Evolutionary conservation across 2,329 filamentous ascomycete species (phyloP).

Genomic region (Aureobasidium sp.): DNA sequence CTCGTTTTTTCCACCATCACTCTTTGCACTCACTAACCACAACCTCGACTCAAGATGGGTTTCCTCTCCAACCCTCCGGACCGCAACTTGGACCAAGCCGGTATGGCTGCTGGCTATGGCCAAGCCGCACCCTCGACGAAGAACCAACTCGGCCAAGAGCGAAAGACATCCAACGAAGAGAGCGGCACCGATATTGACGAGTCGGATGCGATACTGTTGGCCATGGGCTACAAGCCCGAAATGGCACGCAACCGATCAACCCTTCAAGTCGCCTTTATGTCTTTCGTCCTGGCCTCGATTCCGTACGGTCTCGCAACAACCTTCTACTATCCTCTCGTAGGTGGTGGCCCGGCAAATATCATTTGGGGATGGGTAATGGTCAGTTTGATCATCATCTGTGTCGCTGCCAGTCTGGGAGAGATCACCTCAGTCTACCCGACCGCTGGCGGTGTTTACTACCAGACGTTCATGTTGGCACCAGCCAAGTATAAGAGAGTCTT

Average conservation of each 20-base stretch:
- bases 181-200: slow-evolving; percentile 22
- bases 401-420: slow-evolving; percentile 62
- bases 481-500: slow-evolving; percentile 51
- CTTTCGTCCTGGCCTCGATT: slow-evolving; percentile 65
- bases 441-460: slow-evolving; percentile 63
- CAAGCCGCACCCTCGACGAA: neutral
- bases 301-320: slow-evolving; percentile 66
- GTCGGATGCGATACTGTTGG: slow-evolving; percentile 54
- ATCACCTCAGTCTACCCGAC: slow-evolving; percentile 60
- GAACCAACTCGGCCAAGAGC: neutral
- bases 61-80: slow-evolving; percentile 9
- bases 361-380: slow-evolving; percentile 66
- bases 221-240: slow-evolving; percentile 59
- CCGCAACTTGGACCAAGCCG: slow-evolving; percentile 9
- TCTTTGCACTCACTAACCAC: neutral
- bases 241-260: slow-evolving; percentile 57
- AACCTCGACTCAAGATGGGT: neutral
- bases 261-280: slow-evolving; percentile 64
- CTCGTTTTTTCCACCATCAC: neutral
- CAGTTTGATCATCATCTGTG: slow-evolving; percentile 60
- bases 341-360: slow-evolving; percentile 58
- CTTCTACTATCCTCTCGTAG: slow-evolving; percentile 56
- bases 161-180: slow-evolving; percentile 1
- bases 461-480: slow-evolving; percentile 65
- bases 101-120: slow-evolving; percentile 2